Evolutionary conservation across 78 protist genomes (phyloP), one percentile per base, ranked within the genome.

Genomic region (Dictyostelium firmibasis): DNA sequence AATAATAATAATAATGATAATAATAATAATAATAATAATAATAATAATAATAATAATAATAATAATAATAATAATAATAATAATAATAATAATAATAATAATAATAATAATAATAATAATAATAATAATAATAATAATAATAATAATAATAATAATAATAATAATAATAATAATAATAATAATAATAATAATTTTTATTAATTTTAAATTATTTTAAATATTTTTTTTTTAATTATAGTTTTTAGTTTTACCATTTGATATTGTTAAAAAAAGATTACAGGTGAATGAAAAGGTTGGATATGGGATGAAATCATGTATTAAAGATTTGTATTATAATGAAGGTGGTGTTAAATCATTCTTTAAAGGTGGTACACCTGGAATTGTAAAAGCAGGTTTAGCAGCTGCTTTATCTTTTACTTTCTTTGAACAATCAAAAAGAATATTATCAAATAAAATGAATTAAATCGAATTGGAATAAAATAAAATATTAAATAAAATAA

Each of bases 241-340:
- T 38, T 62, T 89, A 16, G 94, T 89, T 2, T 50, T 89, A 50
- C 94, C 94, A 62, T 81, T 89, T 33, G 94, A 89, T 70, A 87
- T 89, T 13, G 60, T 81, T 14, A 89, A 89, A 62, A 89, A 89
- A 27, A n/a, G 94, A 47, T n/a, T 89, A 67, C 94, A 89, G 70
- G 94, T 89, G 1, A n/a, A 50, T 29, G n/a, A 53, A 10, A 18
- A 36, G 8, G 43, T 18, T 8, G 25, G 35, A 72, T 43, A 27
- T 29, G 74, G 70, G 1, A 20, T 87, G 35, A 43, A 9, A 13
- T 76, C 69, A 36, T 62, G 78, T 16, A 7, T 87, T 14, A 10
- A 1, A 4, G 81, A 79, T 38, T n/a, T 89, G 67, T 89, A 64
- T 38, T 38, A 16, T 35, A 70, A 81, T 35, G 94, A 89, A 50